Percentiles rank a stretch among this genome's conserved stretches.
phyloP scores from a whole-genome alignment of 345 rosid species.

The Barbarea vulgaris region DNA sequence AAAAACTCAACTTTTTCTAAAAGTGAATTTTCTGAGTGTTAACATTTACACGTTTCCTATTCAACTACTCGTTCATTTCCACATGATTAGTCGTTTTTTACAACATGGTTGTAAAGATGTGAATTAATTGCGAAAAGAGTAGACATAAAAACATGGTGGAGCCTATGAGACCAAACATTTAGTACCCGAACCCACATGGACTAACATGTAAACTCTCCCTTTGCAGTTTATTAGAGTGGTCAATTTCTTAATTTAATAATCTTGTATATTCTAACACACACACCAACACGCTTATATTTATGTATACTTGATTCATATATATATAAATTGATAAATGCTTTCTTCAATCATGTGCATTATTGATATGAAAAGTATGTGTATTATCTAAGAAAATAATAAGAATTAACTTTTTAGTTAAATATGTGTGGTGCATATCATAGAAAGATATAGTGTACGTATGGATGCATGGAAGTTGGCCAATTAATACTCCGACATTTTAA shows the following conservation, averaged over 20 bases:
- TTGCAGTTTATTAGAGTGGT: constrained; percentile 13
- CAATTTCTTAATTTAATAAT: constrained; percentile 15
- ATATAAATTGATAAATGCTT: not conserved
- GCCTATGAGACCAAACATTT: constrained; percentile 41
- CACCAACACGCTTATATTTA: constrained; percentile 3
- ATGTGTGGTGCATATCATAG: constrained; percentile 19
- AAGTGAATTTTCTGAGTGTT: not conserved
- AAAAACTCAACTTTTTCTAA: not conserved
- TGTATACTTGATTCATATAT: constrained; percentile 10
- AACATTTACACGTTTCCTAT: not conserved
- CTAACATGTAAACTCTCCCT: constrained; percentile 41
- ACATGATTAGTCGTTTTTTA: constrained; percentile 18
- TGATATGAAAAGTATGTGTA: not conserved
- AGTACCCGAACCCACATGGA: constrained; percentile 44
- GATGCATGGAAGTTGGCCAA: too few species aligned
- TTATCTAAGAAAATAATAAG: not conserved
- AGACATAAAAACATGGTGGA: constrained; percentile 42
- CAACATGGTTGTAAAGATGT: constrained; percentile 16
- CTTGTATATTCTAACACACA: constrained; percentile 3
- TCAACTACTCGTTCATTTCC: constrained; percentile 15
- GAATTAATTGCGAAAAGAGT: constrained; percentile 11
- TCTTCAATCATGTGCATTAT: constrained; percentile 25
- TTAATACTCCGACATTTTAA: too few species aligned
- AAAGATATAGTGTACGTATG: not conserved
- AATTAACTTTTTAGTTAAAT: not conserved